phyloP scores from a whole-genome alignment of 1,139 yeast genomes.

The Martiniozyma asiatica region DNA sequence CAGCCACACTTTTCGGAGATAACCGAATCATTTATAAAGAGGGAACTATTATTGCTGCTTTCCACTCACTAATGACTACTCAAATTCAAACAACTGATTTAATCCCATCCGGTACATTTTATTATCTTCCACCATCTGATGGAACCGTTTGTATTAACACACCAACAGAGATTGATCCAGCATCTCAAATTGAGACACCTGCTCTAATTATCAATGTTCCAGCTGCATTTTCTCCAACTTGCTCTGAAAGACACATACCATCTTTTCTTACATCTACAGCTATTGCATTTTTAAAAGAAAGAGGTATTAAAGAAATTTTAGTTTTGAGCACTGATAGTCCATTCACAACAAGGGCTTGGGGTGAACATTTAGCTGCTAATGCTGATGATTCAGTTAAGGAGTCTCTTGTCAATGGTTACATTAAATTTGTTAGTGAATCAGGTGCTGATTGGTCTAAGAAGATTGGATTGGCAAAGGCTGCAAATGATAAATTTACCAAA shows the following conservation, averaged over 20 bases:
- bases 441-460: conserved; percentile 16
- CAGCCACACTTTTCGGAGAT: no score
- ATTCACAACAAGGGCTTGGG: conserved; percentile 75
- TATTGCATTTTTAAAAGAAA: conserved; percentile 36
- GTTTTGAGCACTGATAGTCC: conserved; percentile 76
- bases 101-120: conserved; percentile 5
- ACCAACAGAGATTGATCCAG: conserved; percentile 14
- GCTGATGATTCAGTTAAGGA: conserved; percentile 3
- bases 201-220: conserved; percentile 64
- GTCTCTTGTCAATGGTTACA: conserved; percentile 23
- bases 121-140: conserved; percentile 7
- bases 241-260: conserved; percentile 75
- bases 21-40: no score
- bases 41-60: no score
- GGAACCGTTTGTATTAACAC: conserved; percentile 7
- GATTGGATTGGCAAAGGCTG: conserved; percentile 15
- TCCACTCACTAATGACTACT: no score
- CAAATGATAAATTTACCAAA: conserved; percentile 53
- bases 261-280: conserved; percentile 43
- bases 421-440: conserved; percentile 68
- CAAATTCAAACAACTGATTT: conserved; percentile 3
- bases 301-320: conserved; percentile 62
- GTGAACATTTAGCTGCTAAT: conserved; percentile 45
- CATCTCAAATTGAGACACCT: conserved; percentile 3
- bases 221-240: conserved; percentile 88